A percentile compares a stretch with the other conserved stretches of the same genome.
Conservation (phyloP, 305 asterid genomes). For the Salvia sclarea region DNA sequence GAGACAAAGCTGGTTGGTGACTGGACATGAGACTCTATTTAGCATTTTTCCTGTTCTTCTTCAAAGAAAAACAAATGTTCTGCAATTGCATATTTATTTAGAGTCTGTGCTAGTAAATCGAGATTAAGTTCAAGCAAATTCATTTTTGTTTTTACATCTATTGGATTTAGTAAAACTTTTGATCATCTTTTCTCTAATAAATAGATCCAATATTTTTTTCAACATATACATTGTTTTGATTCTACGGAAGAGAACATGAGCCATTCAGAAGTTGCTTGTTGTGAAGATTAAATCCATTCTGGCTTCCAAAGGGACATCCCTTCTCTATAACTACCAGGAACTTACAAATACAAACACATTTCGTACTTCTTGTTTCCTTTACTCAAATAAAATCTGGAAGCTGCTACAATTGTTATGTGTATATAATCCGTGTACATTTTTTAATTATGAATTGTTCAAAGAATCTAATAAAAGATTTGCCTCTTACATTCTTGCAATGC, state of each 20-base stretch:
- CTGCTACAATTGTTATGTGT: background rate
- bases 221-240: background rate
- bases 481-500: too few species aligned
- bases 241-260: background rate
- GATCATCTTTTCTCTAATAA: background rate
- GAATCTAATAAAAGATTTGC: constrained; percentile 6
- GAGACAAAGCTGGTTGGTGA: constrained; percentile 16
- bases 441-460: background rate
- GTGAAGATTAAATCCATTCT: background rate
- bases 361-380: constrained; percentile 4
- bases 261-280: background rate
- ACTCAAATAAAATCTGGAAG: constrained; percentile 10
- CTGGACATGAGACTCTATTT: constrained; percentile 8
- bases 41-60: background rate
- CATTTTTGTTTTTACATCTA: constrained; percentile 4
- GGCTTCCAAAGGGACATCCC: too few species aligned
- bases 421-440: background rate
- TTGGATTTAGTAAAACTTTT: constrained; percentile 5
- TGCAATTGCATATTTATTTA: constrained; percentile 12
- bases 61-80: background rate
- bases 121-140: constrained; percentile 14
- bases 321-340: background rate
- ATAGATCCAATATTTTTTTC: background rate
- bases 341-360: background rate
- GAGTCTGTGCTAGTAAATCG: constrained; percentile 5